These are phyloP conservation scores for Mycena chlorophos DNA, from an alignment of 768 basidiomycete genomes.

Conservation along the genomic window DNA sequence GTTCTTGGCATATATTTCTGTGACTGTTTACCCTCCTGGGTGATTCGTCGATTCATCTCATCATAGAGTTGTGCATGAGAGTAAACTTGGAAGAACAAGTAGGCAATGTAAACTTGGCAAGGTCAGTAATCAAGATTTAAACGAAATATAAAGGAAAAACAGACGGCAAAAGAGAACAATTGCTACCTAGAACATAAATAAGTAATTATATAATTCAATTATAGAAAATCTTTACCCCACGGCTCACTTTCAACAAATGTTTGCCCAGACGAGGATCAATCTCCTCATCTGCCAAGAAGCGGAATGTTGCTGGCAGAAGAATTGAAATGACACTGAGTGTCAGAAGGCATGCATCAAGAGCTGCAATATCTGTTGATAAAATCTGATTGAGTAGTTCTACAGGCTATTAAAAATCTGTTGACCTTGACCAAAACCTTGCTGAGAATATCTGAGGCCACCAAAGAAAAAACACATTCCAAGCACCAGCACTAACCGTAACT, in stretches of 20 bases:
- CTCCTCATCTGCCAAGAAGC: neutral
- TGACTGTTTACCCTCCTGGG: too few relatives aligned
- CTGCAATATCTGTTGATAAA: neutral
- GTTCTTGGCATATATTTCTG: neutral
- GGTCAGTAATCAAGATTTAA: neutral
- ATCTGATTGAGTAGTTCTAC: neutral
- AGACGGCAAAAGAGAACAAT: neutral
- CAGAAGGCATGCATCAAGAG: neutral
- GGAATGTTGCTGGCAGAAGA: neutral
- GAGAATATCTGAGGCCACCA: neutral
- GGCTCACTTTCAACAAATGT: neutral
- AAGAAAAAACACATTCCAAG: neutral
- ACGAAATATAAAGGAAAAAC: neutral
- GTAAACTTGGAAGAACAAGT: neutral
- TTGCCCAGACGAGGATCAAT: neutral
- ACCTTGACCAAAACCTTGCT: neutral
- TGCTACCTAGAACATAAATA: neutral
- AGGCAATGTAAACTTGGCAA: neutral
- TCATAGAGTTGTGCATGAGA: neutral
- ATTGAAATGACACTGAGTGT: neutral
- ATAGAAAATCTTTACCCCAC: neutral
- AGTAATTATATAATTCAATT: neutral
- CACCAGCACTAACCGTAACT: neutral
- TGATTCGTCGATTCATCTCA: neutral
- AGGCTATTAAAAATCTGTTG: neutral